Conservation (phyloP, 176 grass and related monocot genomes). For the Pharus latifolius region DNA sequence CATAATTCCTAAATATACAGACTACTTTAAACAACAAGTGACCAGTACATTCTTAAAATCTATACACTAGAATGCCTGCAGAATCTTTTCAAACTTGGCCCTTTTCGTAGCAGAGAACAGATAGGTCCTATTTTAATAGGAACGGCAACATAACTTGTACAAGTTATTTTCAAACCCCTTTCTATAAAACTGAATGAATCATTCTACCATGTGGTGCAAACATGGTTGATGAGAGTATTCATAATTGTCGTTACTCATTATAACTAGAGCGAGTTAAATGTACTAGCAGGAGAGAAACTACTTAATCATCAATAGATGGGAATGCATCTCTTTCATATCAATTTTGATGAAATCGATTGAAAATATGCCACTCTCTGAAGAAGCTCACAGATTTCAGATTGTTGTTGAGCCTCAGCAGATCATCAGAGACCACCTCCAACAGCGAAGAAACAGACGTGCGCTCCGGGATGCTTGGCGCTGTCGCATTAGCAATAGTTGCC, state of each 20-base stretch:
- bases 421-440: conserved; percentile 63
- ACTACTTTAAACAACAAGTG: neutral
- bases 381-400: conserved; percentile 88
- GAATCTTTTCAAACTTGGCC: neutral
- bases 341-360: neutral
- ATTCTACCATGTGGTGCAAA: neutral
- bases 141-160: neutral
- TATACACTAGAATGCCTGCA: neutral
- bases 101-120: too few species aligned
- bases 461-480: conserved; percentile 3
- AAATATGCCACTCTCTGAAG: neutral
- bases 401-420: conserved; percentile 69
- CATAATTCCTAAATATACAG: neutral
- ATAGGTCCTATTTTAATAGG: too few species aligned
- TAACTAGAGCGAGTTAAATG: neutral
- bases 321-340: neutral
- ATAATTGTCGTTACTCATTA: neutral
- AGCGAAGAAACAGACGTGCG: conserved; percentile 50
- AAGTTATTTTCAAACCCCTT: neutral
- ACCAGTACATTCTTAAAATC: neutral
- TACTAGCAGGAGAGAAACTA: neutral
- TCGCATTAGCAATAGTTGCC: neutral
- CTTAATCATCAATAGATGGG: neutral
- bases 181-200: neutral
- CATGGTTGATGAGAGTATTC: neutral